Evolutionary conservation across 352 stramenopile genomes (phyloP), one percentile per base, ranked within the genome.

Genomic region (Hyaloperonospora arabidopsidis): DNA sequence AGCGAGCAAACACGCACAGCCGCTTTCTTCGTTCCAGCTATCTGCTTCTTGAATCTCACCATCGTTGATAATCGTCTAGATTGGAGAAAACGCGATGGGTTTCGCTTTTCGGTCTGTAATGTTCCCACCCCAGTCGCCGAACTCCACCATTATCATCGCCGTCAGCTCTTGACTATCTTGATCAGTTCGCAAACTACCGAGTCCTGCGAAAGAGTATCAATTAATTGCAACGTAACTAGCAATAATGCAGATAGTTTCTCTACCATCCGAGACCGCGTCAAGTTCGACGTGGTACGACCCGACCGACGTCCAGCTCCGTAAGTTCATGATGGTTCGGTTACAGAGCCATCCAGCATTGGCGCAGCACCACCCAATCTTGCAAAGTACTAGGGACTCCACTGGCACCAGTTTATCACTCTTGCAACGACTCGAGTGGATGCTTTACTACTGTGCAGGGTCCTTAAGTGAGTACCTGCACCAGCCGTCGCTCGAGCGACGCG

Each of bases 401-500:
- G 47, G 55, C 17, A 49, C 47, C 1, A 60, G 72, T 56, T 72
- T 72, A 36, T 79, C 76, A 17, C 68, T 90, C 28, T 53, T 88
- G 49, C 80, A 84, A 50, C 74, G 80, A 0, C 74, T 90, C 51
- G 80, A 90, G 57, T 82, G 79, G 67, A 85, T 86, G 72, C 59
- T 90, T 22, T 90, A 84, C 64, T 67, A 86, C 34, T 74, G 72
- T 8, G 80, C 80, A 0, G 62, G 74, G 17, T 90, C 80, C 14
- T 53, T 87, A 12, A 49, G 66, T 48, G 80, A 90, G 55, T 90
- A 88, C 48, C 52, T 77, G 41, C 79, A 85, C 65, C 59, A 70
- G 15, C 68, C 67, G 34, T 84, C 74, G 11, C 66, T 90, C 15
- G 74, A 85, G 52, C 77, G 80, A 36, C 77, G 80, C 25, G 76